Percentiles rank a stretch among this genome's conserved stretches.
Conservation (phyloP, 495 filamentous ascomycete genomes). For the Cryomyces antarcticus region DNA sequence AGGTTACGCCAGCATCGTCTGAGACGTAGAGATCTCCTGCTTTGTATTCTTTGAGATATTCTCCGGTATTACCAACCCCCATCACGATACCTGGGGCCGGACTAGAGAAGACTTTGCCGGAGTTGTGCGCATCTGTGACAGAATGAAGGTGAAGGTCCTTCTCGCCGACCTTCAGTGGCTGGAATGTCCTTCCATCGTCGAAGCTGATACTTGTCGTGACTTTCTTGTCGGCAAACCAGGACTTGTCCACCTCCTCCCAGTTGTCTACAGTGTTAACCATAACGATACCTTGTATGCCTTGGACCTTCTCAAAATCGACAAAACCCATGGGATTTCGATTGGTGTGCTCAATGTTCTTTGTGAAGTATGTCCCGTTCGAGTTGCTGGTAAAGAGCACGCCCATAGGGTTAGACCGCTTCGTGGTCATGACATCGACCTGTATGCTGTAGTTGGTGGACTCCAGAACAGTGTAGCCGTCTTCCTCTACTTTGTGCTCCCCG, state of each 20-base stretch:
- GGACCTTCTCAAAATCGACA: constrained; percentile 88
- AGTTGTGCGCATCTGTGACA: constrained; percentile 57
- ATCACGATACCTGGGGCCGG: constrained; percentile 82
- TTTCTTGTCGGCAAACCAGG: constrained; percentile 33
- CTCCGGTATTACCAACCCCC: constrained; percentile 77
- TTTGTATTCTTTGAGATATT: constrained; percentile 39
- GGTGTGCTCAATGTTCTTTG: constrained; percentile 70
- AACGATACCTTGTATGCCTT: constrained; percentile 75
- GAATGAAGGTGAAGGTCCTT: constrained; percentile 68
- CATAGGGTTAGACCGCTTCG: constrained; percentile 40
- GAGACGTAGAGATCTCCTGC: constrained; percentile 70
- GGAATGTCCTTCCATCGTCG: constrained; percentile 72
- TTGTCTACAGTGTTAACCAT: constrained; percentile 81
- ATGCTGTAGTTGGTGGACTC: constrained; percentile 95
- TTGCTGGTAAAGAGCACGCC: constrained; percentile 84
- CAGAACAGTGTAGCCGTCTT: constrained; percentile 81
- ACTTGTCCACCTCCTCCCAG: constrained; percentile 47
- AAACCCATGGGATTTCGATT: constrained; percentile 50
- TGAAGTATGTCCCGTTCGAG: constrained; percentile 91
- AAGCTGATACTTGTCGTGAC: constrained; percentile 69
- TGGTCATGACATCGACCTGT: constrained; percentile 78
- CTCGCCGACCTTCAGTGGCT: constrained; percentile 37
- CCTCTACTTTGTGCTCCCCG: constrained; percentile 52
- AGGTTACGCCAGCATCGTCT: constrained; percentile 75
- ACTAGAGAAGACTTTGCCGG: constrained; percentile 80